Conservation (phyloP, 495 filamentous ascomycete genomes). For the Aspergillus bridgeri region DNA sequence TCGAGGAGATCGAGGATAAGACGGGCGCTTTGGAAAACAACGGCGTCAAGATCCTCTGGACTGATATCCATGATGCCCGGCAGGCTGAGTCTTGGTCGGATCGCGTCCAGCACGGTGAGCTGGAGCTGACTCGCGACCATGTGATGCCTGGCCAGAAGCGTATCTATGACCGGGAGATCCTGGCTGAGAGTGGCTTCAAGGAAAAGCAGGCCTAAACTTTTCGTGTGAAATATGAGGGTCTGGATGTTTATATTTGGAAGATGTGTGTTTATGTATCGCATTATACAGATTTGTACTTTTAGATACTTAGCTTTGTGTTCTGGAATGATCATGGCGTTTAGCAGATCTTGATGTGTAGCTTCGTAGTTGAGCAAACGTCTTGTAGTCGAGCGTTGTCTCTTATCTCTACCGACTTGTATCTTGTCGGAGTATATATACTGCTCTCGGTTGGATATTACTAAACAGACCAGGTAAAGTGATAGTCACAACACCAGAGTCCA, state of each 20-base stretch:
- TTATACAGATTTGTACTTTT: conserved; percentile 56
- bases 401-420: no score
- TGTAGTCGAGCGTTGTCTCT: no score
- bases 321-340: conserved; percentile 28
- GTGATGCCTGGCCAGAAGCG: conserved; percentile 36
- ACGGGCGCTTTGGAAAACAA: conserved; percentile 27
- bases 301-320: conserved; percentile 33
- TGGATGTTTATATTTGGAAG: conserved; percentile 7
- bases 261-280: conserved; percentile 13
- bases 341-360: no score
- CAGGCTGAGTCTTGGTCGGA: conserved; percentile 66
- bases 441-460: no score
- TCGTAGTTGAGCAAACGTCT: no score
- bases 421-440: no score
- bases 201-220: conserved; percentile 22
- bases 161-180: conserved; percentile 28
- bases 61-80: conserved; percentile 59
- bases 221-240: background rate
- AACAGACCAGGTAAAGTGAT: no score
- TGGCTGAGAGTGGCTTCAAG: conserved; percentile 45
- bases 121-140: conserved; percentile 35
- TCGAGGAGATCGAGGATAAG: conserved; percentile 30
- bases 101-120: conserved; percentile 60
- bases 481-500: no score
- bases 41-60: conserved; percentile 64